Base-by-base conservation (phyloP, 1,284 basidiomycete species). In the Ustilago cynodontis region DNA sequence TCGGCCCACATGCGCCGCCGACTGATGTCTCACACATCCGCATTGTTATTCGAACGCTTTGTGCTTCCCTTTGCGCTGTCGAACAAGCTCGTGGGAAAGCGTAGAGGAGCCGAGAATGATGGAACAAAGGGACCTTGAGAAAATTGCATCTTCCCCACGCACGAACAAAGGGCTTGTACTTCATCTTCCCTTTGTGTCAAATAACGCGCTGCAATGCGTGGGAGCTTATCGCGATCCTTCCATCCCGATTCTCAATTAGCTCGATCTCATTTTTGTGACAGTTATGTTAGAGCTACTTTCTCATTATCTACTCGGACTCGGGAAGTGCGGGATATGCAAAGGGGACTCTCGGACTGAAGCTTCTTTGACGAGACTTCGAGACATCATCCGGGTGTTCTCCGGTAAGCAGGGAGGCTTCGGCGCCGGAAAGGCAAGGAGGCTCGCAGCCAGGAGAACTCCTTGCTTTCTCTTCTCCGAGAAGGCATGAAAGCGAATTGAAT, bases 161-260 rank as follows among this genome's bases (percentile, higher is more conserved):
- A 29, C 20, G 7, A 26, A 26, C 50, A 52, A 52, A 52, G 50
- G 50, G 29, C n/a, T 52, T 49, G 26, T 49, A 16, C 13, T 28
- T 7, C 24, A 49, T 2, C 11, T 49, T 49, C 50, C 50, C 50
- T 52, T 52, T 52, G 50, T 52, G 50, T 52, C 50, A 52, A 52
- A 31, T 13, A 52, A 33, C 50, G 50, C 50, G 50, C 22, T 29
- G 50, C 47, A 11, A 20, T 13, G 47, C 31, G 29, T 52, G 31
- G 31, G 26, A 52, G 16, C 26, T 28, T 6, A 49, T 49, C 47
- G 22, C 47, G 47, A 49, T 49, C 4, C 1, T 26, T 13, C 14
- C 11, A 13, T 52, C 50, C 28, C 28, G 28, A 52, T 52, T 29
- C 16, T 8, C 10, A 33, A 2, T 8, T 20, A 16, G 14, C 2